phyloP scores from a whole-genome alignment of 805 yeast species.

The Sugiyamaella floridensis region DNA sequence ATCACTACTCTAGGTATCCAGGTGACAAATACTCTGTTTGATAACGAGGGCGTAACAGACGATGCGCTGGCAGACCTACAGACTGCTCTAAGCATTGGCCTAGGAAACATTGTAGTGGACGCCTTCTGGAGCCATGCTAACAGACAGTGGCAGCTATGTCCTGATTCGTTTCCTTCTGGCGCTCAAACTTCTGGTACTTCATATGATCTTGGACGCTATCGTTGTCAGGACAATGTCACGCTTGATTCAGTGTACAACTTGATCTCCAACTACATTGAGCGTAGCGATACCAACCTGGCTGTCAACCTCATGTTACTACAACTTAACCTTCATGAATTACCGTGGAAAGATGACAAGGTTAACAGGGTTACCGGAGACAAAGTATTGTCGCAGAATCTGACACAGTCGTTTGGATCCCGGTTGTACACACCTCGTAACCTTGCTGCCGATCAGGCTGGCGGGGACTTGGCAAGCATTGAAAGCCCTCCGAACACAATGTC shows the following conservation, averaged over 20 bases:
- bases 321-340: constrained; percentile 30
- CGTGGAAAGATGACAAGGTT: background rate
- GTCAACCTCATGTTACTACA: constrained; percentile 36
- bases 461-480: background rate
- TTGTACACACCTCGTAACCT: constrained; percentile 18
- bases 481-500: background rate
- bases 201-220: background rate
- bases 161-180: constrained; percentile 22
- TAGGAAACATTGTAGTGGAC: constrained; percentile 36
- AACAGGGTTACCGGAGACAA: constrained; percentile 1
- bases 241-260: constrained; percentile 14
- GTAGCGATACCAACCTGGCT: constrained; percentile 41
- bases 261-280: constrained; percentile 32
- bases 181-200: background rate
- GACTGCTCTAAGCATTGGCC: constrained; percentile 31
- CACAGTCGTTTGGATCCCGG: background rate
- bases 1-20: constrained; percentile 30
- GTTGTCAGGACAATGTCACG: constrained; percentile 17
- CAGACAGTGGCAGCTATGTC: constrained; percentile 48
- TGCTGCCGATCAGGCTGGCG: constrained; percentile 5
- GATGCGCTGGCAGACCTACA: constrained; percentile 20
- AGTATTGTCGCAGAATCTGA: background rate
- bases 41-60: constrained; percentile 26
- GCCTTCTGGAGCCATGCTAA: constrained; percentile 44
- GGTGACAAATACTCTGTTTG: constrained; percentile 27